Evolutionary conservation across 768 basidiomycete species (phyloP), one percentile per base, ranked within the genome.

Genomic region (Tulasnella sp.): DNA sequence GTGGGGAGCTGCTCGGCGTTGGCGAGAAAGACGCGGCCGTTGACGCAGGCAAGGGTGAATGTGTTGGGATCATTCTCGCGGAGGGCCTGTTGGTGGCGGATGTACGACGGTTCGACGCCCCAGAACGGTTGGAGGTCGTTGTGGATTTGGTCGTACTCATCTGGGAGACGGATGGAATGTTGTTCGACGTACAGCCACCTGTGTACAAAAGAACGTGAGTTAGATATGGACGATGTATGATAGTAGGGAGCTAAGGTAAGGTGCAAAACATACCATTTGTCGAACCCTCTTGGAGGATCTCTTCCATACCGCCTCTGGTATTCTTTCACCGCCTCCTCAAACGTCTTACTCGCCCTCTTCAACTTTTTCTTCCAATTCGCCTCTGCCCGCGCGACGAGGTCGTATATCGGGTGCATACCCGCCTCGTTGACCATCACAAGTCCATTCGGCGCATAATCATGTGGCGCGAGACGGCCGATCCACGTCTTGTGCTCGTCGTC

Each of bases 121-220:
- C 71, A 74, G 64, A 72, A 75, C 0, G 74, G 75, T 31, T 71
- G 67, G 5, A 77, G 59, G 58, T 75, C 71, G 12, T 59, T 63
- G 60, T 67, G 62, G 52, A 80, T 77, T 53, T 75, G 72, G 63
- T 79, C 77, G 61, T 78, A 80, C 58, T 78, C 78, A 62, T 79
- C 77, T 5, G 74, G 73, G 6, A 79, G 67, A 49, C 72, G 73
- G n/a, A 80, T 72, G 29, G 74, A 66, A 62, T 78, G 63, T 36
- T 70, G 61, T 43, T 70, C 59, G 21, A 73, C 72, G 62, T 76
- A 79, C 8, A 67, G 62, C 76, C 77, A 77, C 74, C 75, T 67
- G 39, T 21, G 23, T n/a, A 17, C 34, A 40, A 7, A 17, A 25
- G 5, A n/a, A 14, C 3, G 11, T 48, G 8, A 45, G 46, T 17